Conservation (phyloP, 495 filamentous ascomycete genomes). For the Parathielavia hyrcaniae region DNA sequence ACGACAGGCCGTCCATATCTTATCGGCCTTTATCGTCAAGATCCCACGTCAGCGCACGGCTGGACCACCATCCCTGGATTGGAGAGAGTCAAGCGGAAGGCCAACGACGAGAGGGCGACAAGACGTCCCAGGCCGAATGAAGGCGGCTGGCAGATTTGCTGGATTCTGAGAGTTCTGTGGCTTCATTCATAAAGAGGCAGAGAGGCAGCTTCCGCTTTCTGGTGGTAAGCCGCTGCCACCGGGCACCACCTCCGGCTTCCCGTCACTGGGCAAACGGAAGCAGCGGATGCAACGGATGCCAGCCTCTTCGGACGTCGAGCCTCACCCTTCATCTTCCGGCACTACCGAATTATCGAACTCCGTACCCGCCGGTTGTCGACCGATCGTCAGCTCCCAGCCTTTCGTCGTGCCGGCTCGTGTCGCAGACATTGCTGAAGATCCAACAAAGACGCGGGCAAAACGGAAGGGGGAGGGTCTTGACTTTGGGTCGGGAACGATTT, state of each 20-base stretch:
- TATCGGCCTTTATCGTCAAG: slow-evolving; percentile 11
- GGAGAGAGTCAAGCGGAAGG: neutral
- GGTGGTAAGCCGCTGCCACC: neutral
- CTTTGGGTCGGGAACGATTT: too few species aligned
- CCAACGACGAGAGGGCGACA: neutral
- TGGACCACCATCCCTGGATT: too few species aligned
- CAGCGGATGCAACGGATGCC: slow-evolving; percentile 9
- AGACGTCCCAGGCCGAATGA: neutral
- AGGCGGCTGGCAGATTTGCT: neutral
- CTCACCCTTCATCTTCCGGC: neutral
- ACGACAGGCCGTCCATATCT: slow-evolving; percentile 9
- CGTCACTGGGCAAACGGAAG: neutral
- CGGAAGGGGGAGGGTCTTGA: too few species aligned
- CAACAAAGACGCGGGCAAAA: too few species aligned
- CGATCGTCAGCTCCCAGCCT: neutral
- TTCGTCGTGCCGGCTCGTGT: neutral
- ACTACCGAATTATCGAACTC: neutral
- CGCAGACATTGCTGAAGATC: too few species aligned
- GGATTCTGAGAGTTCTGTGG: neutral
- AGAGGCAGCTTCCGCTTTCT: neutral
- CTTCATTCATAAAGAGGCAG: neutral
- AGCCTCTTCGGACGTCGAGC: neutral
- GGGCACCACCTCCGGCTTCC: neutral
- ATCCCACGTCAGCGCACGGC: neutral
- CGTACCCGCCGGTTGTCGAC: neutral